phyloP scores from a whole-genome alignment of 192 early-diverging fungal genomes.

The Backusella sp. region DNA sequence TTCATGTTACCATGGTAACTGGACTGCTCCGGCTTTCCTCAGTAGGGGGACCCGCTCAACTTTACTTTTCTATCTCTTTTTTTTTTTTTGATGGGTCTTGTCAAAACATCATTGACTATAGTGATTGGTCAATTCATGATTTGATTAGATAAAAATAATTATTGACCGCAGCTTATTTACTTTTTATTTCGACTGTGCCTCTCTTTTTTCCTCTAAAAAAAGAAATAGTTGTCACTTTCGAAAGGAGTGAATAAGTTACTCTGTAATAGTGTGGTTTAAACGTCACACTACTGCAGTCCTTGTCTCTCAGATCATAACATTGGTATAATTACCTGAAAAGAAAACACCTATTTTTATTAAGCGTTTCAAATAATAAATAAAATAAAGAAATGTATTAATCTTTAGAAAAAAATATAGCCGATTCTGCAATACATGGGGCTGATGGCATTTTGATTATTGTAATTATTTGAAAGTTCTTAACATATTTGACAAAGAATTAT shows the following conservation, averaged over 20 bases:
- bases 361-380: background rate
- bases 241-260: background rate
- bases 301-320: background rate
- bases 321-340: background rate
- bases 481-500: background rate
- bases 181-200: background rate
- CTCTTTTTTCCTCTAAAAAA: background rate
- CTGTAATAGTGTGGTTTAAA: background rate
- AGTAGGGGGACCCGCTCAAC: background rate
- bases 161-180: background rate
- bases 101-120: background rate
- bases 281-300: background rate
- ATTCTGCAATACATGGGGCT: background rate
- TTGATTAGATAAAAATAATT: background rate
- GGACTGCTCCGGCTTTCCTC: background rate
- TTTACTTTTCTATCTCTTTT: background rate
- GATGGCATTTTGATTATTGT: background rate
- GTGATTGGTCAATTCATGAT: background rate
- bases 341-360: background rate
- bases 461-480: background rate
- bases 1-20: background rate
- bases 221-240: background rate
- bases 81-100: slow-evolving; percentile 7
- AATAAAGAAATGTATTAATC: background rate
- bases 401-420: background rate